Evolutionary conservation across 31 red algal genomes (phyloP).

Genomic region (Endocladia muricata): DNA sequence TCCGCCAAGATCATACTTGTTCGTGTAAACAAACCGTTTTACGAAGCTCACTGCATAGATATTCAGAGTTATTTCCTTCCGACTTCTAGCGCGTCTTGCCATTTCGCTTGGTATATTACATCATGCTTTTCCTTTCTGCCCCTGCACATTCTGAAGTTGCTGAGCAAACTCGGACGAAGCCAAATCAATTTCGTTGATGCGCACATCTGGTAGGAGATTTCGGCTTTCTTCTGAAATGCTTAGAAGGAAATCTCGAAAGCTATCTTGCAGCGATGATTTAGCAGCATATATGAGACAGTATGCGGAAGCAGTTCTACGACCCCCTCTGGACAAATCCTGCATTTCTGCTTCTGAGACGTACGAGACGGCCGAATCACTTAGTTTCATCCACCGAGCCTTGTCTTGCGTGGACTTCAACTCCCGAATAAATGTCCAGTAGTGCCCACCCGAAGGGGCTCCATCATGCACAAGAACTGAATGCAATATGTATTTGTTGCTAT

Average conservation of each 20-base stretch:
- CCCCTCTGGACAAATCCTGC: conserved; percentile 61
- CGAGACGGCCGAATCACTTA: conserved; percentile 75
- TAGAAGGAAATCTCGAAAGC: background rate
- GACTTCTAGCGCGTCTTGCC: too few relatives aligned
- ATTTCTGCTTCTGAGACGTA: conserved; percentile 76
- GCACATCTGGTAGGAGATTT: background rate
- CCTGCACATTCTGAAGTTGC: background rate
- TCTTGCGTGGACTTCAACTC: conserved; percentile 22
- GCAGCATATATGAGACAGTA: conserved; percentile 86
- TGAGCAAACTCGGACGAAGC: background rate
- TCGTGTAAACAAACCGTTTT: too few relatives aligned
- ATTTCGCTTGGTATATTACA: too few relatives aligned
- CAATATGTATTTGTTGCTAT: conserved; percentile 52
- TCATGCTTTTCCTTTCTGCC: background rate
- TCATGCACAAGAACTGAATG: conserved; percentile 96
- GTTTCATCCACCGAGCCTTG: conserved; percentile 63
- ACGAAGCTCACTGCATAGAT: too few relatives aligned
- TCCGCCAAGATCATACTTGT: too few relatives aligned
- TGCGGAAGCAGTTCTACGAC: conserved; percentile 66
- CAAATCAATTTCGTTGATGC: background rate
- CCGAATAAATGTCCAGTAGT: conserved; percentile 93
- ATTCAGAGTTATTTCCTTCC: too few relatives aligned
- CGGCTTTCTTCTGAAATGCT: background rate
- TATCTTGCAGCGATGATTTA: background rate
- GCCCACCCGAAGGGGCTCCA: conserved; percentile 80